Conservation (phyloP, 805 yeast genomes). For the Torulaspora gathmanii region DNA sequence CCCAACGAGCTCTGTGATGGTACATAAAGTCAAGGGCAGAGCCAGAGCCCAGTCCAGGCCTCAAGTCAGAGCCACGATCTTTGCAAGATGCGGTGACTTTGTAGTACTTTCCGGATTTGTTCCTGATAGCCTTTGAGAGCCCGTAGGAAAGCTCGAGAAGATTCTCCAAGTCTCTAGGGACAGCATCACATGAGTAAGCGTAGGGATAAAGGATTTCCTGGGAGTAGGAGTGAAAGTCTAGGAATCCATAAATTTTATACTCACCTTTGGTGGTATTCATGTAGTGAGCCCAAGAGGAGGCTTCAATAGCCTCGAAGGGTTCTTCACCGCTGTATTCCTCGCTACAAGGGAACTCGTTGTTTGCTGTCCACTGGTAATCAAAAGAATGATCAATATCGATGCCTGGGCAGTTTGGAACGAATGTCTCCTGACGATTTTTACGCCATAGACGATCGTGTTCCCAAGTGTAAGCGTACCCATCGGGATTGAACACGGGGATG, state of each 20-base stretch:
- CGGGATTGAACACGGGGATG: slow-evolving; percentile 84
- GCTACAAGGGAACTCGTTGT: slow-evolving; percentile 67
- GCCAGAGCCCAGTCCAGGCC: slow-evolving; percentile 75
- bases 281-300: slow-evolving; percentile 45
- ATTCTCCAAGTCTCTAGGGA: slow-evolving; percentile 78
- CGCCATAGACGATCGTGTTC: slow-evolving; percentile 77
- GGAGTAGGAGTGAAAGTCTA: slow-evolving; percentile 81
- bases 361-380: slow-evolving; percentile 63
- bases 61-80: slow-evolving; percentile 67
- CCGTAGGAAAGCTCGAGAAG: slow-evolving; percentile 79
- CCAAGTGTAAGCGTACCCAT: slow-evolving; percentile 87
- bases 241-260: slow-evolving; percentile 65
- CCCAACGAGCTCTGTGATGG: slow-evolving; percentile 76
- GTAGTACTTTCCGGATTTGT: slow-evolving; percentile 58
- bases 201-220: slow-evolving; percentile 81
- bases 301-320: slow-evolving; percentile 64
- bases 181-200: slow-evolving; percentile 67
- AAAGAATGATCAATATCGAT: slow-evolving; percentile 84
- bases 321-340: slow-evolving; percentile 77
- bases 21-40: slow-evolving; percentile 80
- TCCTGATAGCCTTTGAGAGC: slow-evolving; percentile 64
- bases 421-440: slow-evolving; percentile 77
- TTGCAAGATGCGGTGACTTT: slow-evolving; percentile 72
- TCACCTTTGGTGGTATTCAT: slow-evolving; percentile 40
- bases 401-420: slow-evolving; percentile 64